Evolutionary conservation across 108 stramenopile species (phyloP).

Genomic region (Nitzschia putrida): DNA sequence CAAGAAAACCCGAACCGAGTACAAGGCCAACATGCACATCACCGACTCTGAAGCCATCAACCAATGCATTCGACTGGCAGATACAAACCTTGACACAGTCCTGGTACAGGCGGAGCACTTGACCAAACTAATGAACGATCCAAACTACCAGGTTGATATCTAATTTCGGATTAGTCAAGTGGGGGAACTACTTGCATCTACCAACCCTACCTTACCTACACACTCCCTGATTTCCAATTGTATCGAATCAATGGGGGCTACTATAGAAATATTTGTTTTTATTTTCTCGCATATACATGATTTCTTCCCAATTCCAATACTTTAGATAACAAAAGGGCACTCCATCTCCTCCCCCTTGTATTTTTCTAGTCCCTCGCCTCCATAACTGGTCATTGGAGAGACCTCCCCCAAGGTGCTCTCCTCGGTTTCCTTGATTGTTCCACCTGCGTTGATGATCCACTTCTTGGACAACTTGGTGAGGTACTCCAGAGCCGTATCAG

Average conservation of each 20-base stretch:
- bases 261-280: too few relatives aligned
- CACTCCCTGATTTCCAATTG: neutral
- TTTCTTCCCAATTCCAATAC: neutral
- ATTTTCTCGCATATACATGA: too few relatives aligned
- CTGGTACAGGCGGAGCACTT: slow-evolving; percentile 86
- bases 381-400: slow-evolving; percentile 74
- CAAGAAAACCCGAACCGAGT: slow-evolving; percentile 68
- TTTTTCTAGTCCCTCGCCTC: slow-evolving; percentile 79
- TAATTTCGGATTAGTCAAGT: neutral
- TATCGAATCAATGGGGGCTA: neutral
- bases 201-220: neutral
- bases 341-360: slow-evolving; percentile 53
- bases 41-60: slow-evolving; percentile 76
- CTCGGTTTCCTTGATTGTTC: slow-evolving; percentile 45
- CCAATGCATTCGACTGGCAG: slow-evolving; percentile 70
- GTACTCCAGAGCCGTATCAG: slow-evolving; percentile 75
- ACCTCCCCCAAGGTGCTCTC: slow-evolving; percentile 58
- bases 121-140: slow-evolving; percentile 66
- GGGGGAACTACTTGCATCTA: neutral
- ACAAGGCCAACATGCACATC: slow-evolving; percentile 51
- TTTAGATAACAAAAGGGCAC: slow-evolving; percentile 69
- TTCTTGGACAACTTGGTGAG: slow-evolving; percentile 69
- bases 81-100: slow-evolving; percentile 86
- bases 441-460: slow-evolving; percentile 71
- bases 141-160: slow-evolving; percentile 52